A percentile compares a stretch with the other conserved stretches of the same genome.
phyloP scores from a whole-genome alignment of 805 yeast genomes.

The Myxozyma lipomycoides region DNA sequence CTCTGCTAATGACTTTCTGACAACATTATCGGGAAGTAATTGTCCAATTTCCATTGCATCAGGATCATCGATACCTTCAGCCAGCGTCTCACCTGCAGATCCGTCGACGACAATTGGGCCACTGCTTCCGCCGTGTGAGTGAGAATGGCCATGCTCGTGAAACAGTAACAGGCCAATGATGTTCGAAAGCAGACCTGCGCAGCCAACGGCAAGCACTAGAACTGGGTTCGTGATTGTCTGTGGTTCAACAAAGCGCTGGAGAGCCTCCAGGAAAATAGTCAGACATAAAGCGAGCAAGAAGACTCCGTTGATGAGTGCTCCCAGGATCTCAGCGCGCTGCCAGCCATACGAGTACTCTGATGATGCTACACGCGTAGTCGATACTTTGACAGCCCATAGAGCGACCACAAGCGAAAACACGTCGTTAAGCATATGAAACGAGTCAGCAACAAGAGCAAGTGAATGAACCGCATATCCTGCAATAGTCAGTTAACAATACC shows the following conservation, averaged over 20 bases:
- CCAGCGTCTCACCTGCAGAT: background rate
- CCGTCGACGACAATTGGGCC: slow-evolving; percentile 29
- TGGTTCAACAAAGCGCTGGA: slow-evolving; percentile 82
- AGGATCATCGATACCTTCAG: slow-evolving; percentile 26
- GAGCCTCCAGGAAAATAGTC: slow-evolving; percentile 86
- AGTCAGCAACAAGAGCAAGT: slow-evolving; percentile 89
- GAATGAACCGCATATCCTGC: slow-evolving; percentile 79
- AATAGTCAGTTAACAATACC: background rate
- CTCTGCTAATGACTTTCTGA: slow-evolving; percentile 8
- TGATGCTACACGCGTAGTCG: slow-evolving; percentile 75
- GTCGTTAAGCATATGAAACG: slow-evolving; percentile 97
- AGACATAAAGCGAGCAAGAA: slow-evolving; percentile 88
- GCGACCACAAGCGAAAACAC: slow-evolving; percentile 86
- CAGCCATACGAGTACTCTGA: slow-evolving; percentile 93
- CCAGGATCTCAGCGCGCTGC: slow-evolving; percentile 95
- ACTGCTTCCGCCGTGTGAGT: slow-evolving; percentile 45
- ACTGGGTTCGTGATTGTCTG: slow-evolving; percentile 77
- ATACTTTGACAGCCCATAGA: slow-evolving; percentile 91
- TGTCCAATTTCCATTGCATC: slow-evolving; percentile 25
- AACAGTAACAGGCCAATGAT: slow-evolving; percentile 77
- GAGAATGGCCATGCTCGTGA: slow-evolving; percentile 78
- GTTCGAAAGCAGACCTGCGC: slow-evolving; percentile 78
- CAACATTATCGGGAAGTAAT: slow-evolving; percentile 23
- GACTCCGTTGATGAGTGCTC: slow-evolving; percentile 91
- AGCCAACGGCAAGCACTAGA: slow-evolving; percentile 75